Conservation (phyloP, 1,284 basidiomycete genomes). For the Neonothopanus nambi region DNA sequence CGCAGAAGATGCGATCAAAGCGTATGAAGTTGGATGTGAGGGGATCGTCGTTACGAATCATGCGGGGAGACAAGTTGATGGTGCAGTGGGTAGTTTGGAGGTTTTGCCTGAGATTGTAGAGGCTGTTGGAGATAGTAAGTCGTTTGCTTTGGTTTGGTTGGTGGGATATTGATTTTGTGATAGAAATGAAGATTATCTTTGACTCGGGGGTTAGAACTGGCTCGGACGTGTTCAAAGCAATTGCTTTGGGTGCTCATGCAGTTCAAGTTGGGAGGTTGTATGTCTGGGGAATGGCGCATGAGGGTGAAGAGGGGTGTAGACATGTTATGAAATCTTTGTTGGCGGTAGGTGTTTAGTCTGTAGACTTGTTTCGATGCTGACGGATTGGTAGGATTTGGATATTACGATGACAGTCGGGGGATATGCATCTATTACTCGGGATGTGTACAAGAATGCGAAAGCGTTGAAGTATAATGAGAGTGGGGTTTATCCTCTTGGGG, state of each 20-base stretch:
- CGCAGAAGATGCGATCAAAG: constrained; percentile 48
- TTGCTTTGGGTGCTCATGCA: constrained; percentile 48
- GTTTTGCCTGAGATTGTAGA: constrained; percentile 53
- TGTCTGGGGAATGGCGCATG: constrained; percentile 53
- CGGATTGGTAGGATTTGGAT: constrained; percentile 48
- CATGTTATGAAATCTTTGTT: constrained; percentile 62
- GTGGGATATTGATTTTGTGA: background rate
- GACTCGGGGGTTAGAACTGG: constrained; percentile 61
- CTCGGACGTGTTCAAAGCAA: constrained; percentile 59
- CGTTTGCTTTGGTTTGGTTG: background rate
- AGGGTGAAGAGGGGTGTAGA: constrained; percentile 46
- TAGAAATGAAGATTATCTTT: constrained; percentile 60
- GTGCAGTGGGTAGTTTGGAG: constrained; percentile 55
- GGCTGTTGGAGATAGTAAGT: constrained; percentile 49
- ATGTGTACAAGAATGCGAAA: constrained; percentile 35
- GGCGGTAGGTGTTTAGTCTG: constrained; percentile 39
- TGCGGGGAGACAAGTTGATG: constrained; percentile 62
- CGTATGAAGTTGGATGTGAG: constrained; percentile 53
- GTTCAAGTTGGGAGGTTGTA: constrained; percentile 48
- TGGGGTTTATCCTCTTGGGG: constrained; percentile 37
- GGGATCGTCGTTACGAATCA: constrained; percentile 64
- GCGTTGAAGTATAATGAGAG: constrained; percentile 38
- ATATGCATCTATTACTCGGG: constrained; percentile 39
- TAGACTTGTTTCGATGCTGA: background rate
- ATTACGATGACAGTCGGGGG: constrained; percentile 54